Evolutionary conservation across 805 yeast genomes (phyloP), one percentile per base, ranked within the genome.

Genomic region (Monosporozyma servazzii): DNA sequence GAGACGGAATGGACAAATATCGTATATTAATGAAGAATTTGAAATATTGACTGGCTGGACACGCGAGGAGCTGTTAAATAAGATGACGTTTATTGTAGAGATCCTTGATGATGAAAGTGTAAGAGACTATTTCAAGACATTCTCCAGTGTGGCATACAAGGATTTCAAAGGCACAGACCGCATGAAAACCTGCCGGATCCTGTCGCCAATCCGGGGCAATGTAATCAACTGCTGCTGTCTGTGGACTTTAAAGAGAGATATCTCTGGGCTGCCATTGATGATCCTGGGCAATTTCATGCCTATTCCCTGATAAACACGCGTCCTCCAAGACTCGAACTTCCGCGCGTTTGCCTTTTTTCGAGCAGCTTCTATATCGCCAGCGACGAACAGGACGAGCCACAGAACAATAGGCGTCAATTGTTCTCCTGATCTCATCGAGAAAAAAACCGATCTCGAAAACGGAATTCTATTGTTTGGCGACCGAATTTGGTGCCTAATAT

Each of bases 211-310:
- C 52, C 63, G 66, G 39, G 67, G 65, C 13, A 78, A 79, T 51
- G 66, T 65, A 23, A 78, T 91, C 46, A 74, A 84, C 48, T 87
- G 97, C 0, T 80, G 88, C 29, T 84, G 95, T 60, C 83, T 86
- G 60, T 88, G 96, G 95, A 93, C 98, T 0, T 71, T 93, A 56
- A 89, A 90, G 63, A 75, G 97, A 65, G 98, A 91, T 64, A 95
- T 91, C 17, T 91, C 93, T 70, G 97, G 96, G 8, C 84, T 91
- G 49, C 99, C 99, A 15, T 84, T 93, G 88, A 90, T 91, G 95
- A 84, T 93, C 21, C 79, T 91, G 33, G 98, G 96, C 17, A 93
- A 88, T 64, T 91, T 91, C 65, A 72, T 91, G 59, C 98, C 97
- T 0, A 83, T 88, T 4, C 31, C 56, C 5, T 45, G 11, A 33